phyloP scores from a whole-genome alignment of 163 green algal species.

The Trebouxia gelatinosa region DNA sequence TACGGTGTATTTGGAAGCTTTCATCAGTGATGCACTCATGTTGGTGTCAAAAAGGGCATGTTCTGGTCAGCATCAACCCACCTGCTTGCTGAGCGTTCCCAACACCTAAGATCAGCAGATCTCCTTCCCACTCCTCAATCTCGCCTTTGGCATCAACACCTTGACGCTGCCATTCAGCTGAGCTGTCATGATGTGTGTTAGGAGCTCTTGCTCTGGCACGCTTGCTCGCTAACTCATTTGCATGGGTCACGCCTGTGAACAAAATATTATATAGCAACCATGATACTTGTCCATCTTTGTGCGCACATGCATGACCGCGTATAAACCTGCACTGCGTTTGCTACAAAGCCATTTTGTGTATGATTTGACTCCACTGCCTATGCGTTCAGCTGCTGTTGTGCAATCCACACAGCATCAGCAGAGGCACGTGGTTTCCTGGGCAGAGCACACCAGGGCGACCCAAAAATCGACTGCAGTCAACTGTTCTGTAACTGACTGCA shows the following conservation, averaged over 20 bases:
- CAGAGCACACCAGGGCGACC: too few species aligned
- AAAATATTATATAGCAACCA: too few species aligned
- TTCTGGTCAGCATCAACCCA: not conserved
- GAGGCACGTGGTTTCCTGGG: not conserved
- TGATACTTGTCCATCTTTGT: too few species aligned
- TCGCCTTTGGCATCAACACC: not conserved
- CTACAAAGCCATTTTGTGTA: too few species aligned
- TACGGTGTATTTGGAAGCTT: too few species aligned
- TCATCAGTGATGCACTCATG: too few species aligned
- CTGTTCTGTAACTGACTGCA: too few species aligned
- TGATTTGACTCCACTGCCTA: too few species aligned
- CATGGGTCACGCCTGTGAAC: constrained; percentile 1
- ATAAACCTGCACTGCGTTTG: too few species aligned
- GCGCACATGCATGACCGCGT: too few species aligned
- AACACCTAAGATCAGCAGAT: constrained; percentile 24
- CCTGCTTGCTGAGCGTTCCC: constrained; percentile 31
- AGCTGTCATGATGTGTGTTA: not conserved
- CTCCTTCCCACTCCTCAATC: constrained; percentile 14
- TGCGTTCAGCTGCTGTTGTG: not conserved
- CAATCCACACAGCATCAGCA: not conserved
- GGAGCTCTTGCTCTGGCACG: constrained; percentile 6
- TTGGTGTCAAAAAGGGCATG: too few species aligned
- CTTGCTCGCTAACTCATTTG: constrained; percentile 19
- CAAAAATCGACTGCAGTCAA: too few species aligned
- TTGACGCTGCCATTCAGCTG: constrained; percentile 9